Conservation (phyloP, 805 yeast genomes). For the Ogataea henricii region DNA sequence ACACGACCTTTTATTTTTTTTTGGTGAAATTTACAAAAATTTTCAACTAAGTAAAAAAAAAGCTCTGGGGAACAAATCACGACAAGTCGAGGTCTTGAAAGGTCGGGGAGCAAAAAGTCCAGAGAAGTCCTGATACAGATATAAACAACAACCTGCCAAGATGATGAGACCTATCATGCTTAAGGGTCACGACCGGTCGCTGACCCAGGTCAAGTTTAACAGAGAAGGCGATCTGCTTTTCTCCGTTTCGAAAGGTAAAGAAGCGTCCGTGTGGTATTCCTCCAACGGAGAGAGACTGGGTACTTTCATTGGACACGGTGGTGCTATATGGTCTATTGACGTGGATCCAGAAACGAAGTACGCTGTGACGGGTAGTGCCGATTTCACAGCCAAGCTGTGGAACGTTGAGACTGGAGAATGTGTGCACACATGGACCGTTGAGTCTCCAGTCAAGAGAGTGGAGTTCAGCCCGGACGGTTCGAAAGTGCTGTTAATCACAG, state of each 20-base stretch:
- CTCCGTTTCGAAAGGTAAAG: slow-evolving; percentile 88
- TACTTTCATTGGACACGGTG: slow-evolving; percentile 83
- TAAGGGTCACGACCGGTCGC: slow-evolving; percentile 96
- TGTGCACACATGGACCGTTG: slow-evolving; percentile 68
- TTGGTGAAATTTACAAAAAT: slow-evolving; percentile 8
- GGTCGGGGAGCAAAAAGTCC: neutral
- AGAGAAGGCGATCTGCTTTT: slow-evolving; percentile 92
- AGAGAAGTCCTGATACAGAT: neutral
- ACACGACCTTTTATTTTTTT: slow-evolving; percentile 5
- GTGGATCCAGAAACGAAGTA: slow-evolving; percentile 68
- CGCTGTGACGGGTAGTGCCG: slow-evolving; percentile 90
- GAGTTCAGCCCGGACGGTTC: slow-evolving; percentile 77
- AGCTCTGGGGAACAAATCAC: slow-evolving; percentile 7
- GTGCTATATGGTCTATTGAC: slow-evolving; percentile 95
- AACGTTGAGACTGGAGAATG: slow-evolving; percentile 74
- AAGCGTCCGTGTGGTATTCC: slow-evolving; percentile 91
- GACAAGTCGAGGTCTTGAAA: neutral
- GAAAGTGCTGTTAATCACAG: slow-evolving; percentile 74
- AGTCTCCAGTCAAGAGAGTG: slow-evolving; percentile 89
- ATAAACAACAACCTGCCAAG: slow-evolving; percentile 13
- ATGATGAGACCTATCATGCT: slow-evolving; percentile 68
- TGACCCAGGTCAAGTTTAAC: slow-evolving; percentile 95
- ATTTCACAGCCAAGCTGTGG: slow-evolving; percentile 85
- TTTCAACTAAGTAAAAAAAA: slow-evolving; percentile 4
- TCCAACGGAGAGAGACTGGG: slow-evolving; percentile 97